Percentiles rank a stretch among this genome's conserved stretches.
Evolutionary conservation across 202 grass and related monocot genomes (phyloP).

Genomic region (Carex sylvatica): DNA sequence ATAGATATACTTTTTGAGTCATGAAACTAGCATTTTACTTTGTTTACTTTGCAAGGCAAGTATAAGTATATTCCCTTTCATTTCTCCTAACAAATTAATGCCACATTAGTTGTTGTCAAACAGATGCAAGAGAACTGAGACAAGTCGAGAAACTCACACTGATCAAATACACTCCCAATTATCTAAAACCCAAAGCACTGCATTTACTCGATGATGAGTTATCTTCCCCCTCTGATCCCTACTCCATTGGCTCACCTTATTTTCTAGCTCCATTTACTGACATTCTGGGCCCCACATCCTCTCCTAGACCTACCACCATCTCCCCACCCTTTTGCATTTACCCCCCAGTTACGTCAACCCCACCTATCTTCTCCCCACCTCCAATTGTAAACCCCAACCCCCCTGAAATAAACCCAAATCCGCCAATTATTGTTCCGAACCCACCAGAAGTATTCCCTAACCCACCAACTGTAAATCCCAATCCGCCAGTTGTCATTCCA

Average conservation of each 20-base stretch:
- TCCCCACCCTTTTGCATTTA: slow-evolving; percentile 31
- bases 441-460: slow-evolving; percentile 10
- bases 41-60: slow-evolving; percentile 23
- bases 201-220: slow-evolving; percentile 23
- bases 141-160: slow-evolving; percentile 27
- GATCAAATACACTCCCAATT: slow-evolving; percentile 24
- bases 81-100: slow-evolving; percentile 4
- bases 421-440: not conserved
- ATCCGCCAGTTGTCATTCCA: not conserved
- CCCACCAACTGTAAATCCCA: slow-evolving; percentile 26
- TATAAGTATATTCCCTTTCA: not conserved
- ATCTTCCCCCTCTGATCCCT: slow-evolving; percentile 31
- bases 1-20: not conserved
- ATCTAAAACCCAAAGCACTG: slow-evolving; percentile 1
- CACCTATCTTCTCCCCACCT: slow-evolving; percentile 25
- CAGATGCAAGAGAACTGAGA: slow-evolving; percentile 28
- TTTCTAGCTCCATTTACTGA: slow-evolving; percentile 43
- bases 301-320: not conserved
- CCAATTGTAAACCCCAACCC: slow-evolving; percentile 23
- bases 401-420: not conserved
- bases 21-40: not conserved
- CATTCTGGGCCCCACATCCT: slow-evolving; percentile 14
- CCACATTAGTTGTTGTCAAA: not conserved
- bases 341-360: slow-evolving; percentile 13
- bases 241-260: slow-evolving; percentile 41